Conservation (phyloP, 306 rosid species). For the Rosa multiflora region DNA sequence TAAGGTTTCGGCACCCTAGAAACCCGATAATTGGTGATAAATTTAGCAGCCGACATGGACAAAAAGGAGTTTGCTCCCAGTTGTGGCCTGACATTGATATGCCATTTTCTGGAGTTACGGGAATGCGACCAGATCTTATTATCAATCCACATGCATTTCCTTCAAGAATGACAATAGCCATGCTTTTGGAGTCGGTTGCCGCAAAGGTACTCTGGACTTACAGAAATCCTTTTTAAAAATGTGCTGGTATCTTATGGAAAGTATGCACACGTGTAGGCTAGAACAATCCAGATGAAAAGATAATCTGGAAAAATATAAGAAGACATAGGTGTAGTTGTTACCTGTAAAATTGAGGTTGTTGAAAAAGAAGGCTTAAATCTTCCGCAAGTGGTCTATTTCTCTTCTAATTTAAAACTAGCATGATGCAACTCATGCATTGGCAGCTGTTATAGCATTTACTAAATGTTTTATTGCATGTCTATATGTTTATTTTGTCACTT, state of each 20-base stretch:
- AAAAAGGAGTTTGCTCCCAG: slow-evolving; percentile 99
- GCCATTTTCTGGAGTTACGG: slow-evolving; percentile 93
- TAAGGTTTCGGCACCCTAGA: slow-evolving; percentile 91
- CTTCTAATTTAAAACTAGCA: no score
- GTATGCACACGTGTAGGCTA: no score
- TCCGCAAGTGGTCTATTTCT: no score
- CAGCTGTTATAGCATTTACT: not conserved
- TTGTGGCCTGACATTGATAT: slow-evolving; percentile 97
- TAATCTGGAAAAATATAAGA: not conserved
- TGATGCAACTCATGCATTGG: not conserved
- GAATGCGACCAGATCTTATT: slow-evolving; percentile 99
- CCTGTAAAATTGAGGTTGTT: no score
- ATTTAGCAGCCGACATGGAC: slow-evolving; percentile 98
- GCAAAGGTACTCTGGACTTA: slow-evolving; percentile 64
- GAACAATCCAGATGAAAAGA: not conserved
- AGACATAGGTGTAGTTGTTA: no score
- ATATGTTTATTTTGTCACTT: no score
- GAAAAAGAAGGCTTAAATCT: no score
- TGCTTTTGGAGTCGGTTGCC: slow-evolving; percentile 97
- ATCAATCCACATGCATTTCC: slow-evolving; percentile 99
- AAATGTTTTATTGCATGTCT: no score
- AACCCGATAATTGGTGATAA: slow-evolving; percentile 94
- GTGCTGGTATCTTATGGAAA: not conserved
- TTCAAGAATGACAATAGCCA: slow-evolving; percentile 98
- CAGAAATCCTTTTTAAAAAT: not conserved